Percentiles rank a stretch among this genome's conserved stretches.
Conservation (phyloP, 495 filamentous ascomycete genomes). For the Talaromyces adpressus region DNA sequence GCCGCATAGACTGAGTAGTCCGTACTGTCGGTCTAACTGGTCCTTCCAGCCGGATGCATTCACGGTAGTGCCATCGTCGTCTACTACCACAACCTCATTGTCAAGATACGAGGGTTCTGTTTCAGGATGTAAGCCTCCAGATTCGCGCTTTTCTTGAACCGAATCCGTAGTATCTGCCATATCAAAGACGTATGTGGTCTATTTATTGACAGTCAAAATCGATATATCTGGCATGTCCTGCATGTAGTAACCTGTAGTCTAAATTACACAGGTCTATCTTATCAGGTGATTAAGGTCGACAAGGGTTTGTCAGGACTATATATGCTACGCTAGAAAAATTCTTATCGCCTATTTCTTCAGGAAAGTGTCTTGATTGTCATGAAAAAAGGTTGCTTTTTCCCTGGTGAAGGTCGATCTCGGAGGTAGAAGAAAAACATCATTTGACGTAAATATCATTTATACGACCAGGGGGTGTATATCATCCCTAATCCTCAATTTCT, state of each 20-base stretch:
- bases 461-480: too few relatives aligned
- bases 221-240: too few relatives aligned
- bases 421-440: too few relatives aligned
- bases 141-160: neutral
- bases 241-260: neutral
- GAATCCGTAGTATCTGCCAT: neutral
- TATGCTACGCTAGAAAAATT: neutral
- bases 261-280: neutral
- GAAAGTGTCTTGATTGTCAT: neutral
- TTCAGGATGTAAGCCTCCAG: neutral
- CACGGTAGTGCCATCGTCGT: constrained; percentile 12
- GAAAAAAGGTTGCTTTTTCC: too few relatives aligned
- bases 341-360: neutral
- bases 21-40: constrained; percentile 37
- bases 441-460: too few relatives aligned
- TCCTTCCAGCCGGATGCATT: constrained; percentile 41
- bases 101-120: neutral
- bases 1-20: constrained; percentile 33
- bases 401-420: too few relatives aligned
- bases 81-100: constrained; percentile 5
- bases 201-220: neutral
- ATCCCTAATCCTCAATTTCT: too few relatives aligned
- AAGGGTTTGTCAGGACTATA: neutral
- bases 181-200: neutral
- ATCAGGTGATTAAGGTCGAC: neutral